Conservation (phyloP, 208 protist genomes). For the Acanthamoeba lenticulata region DNA sequence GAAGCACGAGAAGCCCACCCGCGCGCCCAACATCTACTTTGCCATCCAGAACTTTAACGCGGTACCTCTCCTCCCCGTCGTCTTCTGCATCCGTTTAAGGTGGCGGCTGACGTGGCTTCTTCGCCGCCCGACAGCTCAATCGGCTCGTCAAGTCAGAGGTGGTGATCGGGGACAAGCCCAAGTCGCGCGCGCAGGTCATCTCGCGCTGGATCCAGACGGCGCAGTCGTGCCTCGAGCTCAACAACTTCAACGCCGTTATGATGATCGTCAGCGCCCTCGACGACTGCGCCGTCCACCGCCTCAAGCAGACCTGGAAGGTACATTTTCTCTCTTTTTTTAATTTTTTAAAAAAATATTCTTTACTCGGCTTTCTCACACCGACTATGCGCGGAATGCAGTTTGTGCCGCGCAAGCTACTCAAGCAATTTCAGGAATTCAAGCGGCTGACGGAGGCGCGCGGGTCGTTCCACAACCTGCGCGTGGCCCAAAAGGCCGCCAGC, state of each 20-base stretch:
- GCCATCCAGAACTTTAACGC: slow-evolving; percentile 26
- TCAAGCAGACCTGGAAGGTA: slow-evolving; percentile 50
- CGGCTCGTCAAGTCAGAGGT: slow-evolving; percentile 7
- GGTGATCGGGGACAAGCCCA: slow-evolving; percentile 37
- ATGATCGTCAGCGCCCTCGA: slow-evolving; percentile 60
- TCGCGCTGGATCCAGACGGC: slow-evolving; percentile 46
- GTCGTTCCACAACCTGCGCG: slow-evolving; percentile 11
- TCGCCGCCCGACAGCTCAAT: neutral
- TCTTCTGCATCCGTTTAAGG: no score
- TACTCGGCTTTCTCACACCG: neutral
- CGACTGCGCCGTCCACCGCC: slow-evolving; percentile 15
- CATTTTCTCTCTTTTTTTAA: neutral
- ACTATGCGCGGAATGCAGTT: neutral
- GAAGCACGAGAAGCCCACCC: slow-evolving; percentile 40
- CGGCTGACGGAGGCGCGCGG: neutral
- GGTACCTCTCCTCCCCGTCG: neutral
- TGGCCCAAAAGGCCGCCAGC: neutral
- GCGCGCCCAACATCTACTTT: slow-evolving; percentile 10
- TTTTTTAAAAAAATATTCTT: neutral
- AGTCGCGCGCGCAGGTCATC: neutral
- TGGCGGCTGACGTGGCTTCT: neutral
- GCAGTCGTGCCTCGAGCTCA: slow-evolving; percentile 24
- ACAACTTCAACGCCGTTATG: slow-evolving; percentile 60
- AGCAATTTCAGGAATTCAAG: slow-evolving; percentile 33
- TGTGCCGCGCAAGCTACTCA: neutral